Evolutionary conservation across 2,329 filamentous ascomycete genomes (phyloP).

Genomic region (Colletotrichum sp.): DNA sequence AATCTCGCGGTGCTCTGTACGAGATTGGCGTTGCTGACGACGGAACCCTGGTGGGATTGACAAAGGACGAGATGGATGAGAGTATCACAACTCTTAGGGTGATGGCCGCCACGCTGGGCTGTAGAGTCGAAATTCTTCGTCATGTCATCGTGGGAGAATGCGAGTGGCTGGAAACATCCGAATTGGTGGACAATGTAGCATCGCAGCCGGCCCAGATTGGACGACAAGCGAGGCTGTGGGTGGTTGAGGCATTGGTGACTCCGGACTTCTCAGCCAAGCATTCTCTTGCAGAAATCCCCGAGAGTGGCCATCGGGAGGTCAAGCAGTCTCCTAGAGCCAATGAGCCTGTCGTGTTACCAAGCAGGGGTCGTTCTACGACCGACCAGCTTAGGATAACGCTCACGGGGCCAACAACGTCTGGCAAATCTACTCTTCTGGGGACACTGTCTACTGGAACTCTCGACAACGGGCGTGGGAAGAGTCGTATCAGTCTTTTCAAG

Average conservation of each 20-base stretch:
- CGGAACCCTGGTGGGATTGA: constrained; percentile 86
- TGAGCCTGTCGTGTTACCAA: constrained; percentile 30
- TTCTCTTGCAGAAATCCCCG: constrained; percentile 23
- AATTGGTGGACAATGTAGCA: constrained; percentile 31
- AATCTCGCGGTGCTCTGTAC: constrained; percentile 91
- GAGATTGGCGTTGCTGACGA: constrained; percentile 97
- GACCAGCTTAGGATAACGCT: constrained; percentile 87
- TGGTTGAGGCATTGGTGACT: constrained; percentile 88
- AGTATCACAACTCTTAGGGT: constrained; percentile 83
- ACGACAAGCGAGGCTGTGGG: constrained; percentile 69
- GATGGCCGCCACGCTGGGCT: constrained; percentile 94
- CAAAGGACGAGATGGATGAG: constrained; percentile 90
- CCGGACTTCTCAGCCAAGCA: constrained; percentile 63
- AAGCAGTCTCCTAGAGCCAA: background rate
- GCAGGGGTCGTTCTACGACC: constrained; percentile 56
- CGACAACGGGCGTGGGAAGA: constrained; percentile 92
- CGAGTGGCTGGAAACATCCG: constrained; percentile 66
- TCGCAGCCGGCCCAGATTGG: constrained; percentile 27
- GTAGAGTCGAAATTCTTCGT: constrained; percentile 80
- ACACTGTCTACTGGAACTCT: constrained; percentile 86
- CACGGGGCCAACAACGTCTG: constrained; percentile 86
- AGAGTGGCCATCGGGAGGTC: background rate
- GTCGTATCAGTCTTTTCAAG: constrained; percentile 84
- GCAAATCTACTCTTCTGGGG: constrained; percentile 90
- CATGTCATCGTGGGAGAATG: constrained; percentile 87